These are phyloP conservation scores for Chondrus crispus DNA, from an alignment of 23 red algal species.

Conservation along the genomic window DNA sequence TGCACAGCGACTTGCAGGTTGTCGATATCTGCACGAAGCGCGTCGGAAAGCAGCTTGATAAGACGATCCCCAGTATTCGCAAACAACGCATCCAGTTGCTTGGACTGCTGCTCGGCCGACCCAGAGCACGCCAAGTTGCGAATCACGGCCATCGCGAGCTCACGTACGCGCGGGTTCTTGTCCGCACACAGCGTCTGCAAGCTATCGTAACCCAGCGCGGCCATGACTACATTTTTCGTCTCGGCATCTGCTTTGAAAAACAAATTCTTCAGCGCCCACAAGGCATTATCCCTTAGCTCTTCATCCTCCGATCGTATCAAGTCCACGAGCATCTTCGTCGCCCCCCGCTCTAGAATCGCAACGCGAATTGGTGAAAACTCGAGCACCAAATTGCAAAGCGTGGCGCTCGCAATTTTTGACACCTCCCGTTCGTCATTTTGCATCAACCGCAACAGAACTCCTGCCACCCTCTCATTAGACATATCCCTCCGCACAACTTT, in stretches of 20 bases:
- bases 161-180: slow-evolving; percentile 26
- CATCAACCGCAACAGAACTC: slow-evolving; percentile 12
- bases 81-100: slow-evolving; percentile 63
- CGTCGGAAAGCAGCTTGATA: slow-evolving; percentile 34
- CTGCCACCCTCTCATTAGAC: background rate
- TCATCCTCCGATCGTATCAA: slow-evolving; percentile 31
- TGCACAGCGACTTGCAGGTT: slow-evolving; percentile 40
- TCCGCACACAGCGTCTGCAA: slow-evolving; percentile 49
- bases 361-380: slow-evolving; percentile 61
- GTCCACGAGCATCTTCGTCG: background rate
- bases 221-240: slow-evolving; percentile 39
- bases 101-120: slow-evolving; percentile 21
- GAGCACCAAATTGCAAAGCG: slow-evolving; percentile 52
- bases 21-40: slow-evolving; percentile 1
- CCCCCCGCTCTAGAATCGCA: slow-evolving; percentile 28
- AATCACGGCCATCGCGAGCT: slow-evolving; percentile 43
- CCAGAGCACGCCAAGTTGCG: slow-evolving; percentile 67
- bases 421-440: background rate
- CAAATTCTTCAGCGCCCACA: slow-evolving; percentile 72
- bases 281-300: slow-evolving; percentile 42
- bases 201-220: slow-evolving; percentile 33
- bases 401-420: slow-evolving; percentile 30
- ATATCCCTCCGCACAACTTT: slow-evolving; percentile 68
- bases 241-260: slow-evolving; percentile 54
- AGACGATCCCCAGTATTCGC: slow-evolving; percentile 28